Conservation (phyloP, 345 rosid genomes). For the Crucihimalaya himalaica region DNA sequence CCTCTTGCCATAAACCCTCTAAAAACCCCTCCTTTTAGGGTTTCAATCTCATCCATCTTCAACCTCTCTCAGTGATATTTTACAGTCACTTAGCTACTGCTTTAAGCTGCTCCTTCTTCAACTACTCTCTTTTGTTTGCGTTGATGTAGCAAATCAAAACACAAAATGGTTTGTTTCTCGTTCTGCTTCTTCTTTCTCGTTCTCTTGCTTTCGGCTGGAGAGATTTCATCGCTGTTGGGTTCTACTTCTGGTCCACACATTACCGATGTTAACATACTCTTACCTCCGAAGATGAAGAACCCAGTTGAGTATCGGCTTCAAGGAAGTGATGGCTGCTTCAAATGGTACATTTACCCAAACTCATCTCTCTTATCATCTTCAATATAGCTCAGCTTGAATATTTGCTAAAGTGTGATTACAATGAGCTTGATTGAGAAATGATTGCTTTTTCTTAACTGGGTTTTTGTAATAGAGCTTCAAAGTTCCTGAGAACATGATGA, state of each 20-base stretch:
- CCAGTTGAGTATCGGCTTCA: constrained; percentile 94
- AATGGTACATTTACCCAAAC: constrained; percentile 52
- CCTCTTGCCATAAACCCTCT: constrained; percentile 33
- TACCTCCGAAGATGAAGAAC: constrained; percentile 90
- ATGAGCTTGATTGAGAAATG: neutral
- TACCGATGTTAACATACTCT: constrained; percentile 82
- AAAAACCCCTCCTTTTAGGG: constrained; percentile 36
- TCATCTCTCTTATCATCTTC: neutral
- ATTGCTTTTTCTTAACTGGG: constrained; percentile 5
- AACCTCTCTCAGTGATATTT: constrained; percentile 3
- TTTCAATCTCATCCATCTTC: constrained; percentile 20
- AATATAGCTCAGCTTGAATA: neutral
- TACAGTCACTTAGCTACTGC: neutral
- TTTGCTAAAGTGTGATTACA: neutral
- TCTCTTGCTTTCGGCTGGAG: constrained; percentile 31
- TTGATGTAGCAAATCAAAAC: constrained; percentile 18
- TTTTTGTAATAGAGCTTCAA: neutral
- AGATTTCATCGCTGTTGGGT: constrained; percentile 44
- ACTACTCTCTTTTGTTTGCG: constrained; percentile 1
- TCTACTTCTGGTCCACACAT: constrained; percentile 93
- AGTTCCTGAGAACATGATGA: neutral
- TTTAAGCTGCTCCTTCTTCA: neutral
- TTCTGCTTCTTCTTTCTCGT: constrained; percentile 36
- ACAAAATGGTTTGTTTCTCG: constrained; percentile 39
- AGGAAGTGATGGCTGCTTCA: constrained; percentile 97